phyloP scores from a whole-genome alignment of 768 basidiomycete species.

The Russula griseocarnosa region DNA sequence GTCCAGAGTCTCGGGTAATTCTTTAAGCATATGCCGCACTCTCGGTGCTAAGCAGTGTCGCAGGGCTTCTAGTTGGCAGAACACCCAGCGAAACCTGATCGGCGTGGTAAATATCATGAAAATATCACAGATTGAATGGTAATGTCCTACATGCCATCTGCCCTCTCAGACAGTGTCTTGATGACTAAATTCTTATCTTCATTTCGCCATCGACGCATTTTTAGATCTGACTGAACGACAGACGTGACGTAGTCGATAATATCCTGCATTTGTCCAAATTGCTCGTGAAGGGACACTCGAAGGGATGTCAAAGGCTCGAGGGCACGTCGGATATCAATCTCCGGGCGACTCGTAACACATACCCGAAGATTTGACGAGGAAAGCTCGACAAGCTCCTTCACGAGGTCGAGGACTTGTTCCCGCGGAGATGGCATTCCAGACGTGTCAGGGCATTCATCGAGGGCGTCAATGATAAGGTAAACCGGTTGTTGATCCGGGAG shows the following conservation, averaged over 20 bases:
- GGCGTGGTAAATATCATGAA: not conserved
- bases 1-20: constrained; percentile 1
- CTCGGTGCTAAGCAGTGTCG: not conserved
- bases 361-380: not conserved
- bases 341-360: constrained; percentile 4
- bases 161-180: not conserved
- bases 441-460: not conserved
- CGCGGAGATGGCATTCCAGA: constrained; percentile 7
- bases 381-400: not conserved
- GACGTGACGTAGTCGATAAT: not conserved
- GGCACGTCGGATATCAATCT: not conserved
- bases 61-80: not conserved
- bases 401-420: not conserved
- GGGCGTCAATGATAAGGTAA: not conserved
- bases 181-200: not conserved
- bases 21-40: constrained; percentile 1
- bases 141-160: not conserved
- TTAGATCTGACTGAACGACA: not conserved
- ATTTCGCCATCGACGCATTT: not conserved
- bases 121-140: not conserved
- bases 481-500: not conserved
- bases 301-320: not conserved
- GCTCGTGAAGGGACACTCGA: not conserved
- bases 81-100: not conserved
- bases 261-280: constrained; percentile 3